A percentile compares a stretch with the other conserved stretches of the same genome.
phyloP scores from a whole-genome alignment of 352 stramenopile genomes.

The Phytophthora multivora region DNA sequence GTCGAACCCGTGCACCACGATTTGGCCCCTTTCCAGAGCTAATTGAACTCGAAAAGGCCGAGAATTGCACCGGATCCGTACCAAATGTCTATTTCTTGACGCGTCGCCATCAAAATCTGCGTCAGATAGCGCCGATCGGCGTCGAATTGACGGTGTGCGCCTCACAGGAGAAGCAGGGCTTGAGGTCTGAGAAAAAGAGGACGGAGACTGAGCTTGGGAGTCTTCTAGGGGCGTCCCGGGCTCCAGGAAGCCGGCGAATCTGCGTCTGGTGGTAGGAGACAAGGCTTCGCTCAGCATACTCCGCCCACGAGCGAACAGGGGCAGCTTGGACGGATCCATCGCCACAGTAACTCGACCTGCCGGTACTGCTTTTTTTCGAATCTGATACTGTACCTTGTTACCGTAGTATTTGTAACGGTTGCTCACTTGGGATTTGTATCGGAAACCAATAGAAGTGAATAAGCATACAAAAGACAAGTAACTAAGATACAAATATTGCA shows the following conservation, averaged over 20 bases:
- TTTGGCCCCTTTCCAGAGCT: constrained; percentile 38
- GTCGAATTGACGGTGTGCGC: constrained; percentile 21
- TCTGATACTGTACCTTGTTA: constrained; percentile 10
- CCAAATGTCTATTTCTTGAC: constrained; percentile 33
- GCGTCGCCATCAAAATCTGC: constrained; percentile 13
- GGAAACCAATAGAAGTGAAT: too few relatives aligned
- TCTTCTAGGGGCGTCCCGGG: constrained; percentile 9
- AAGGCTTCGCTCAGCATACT: constrained; percentile 65
- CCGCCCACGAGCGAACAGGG: constrained; percentile 35
- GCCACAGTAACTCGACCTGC: neutral
- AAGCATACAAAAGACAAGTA: too few relatives aligned
- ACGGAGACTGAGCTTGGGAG: constrained; percentile 8
- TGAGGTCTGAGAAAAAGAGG: constrained; percentile 18
- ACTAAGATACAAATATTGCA: too few relatives aligned
- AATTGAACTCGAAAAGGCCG: constrained; percentile 62
- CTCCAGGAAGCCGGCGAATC: constrained; percentile 59
- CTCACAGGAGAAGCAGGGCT: constrained; percentile 12
- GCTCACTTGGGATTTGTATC: constrained; percentile 29
- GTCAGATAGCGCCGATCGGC: constrained; percentile 33
- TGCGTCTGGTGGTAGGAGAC: constrained; percentile 51
- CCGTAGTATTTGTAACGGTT: constrained; percentile 18
- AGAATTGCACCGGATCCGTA: constrained; percentile 50
- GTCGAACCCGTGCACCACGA: constrained; percentile 58
- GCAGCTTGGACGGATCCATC: constrained; percentile 33
- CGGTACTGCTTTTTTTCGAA: neutral